phyloP scores from a whole-genome alignment of 495 filamentous ascomycete species.

The Neurospora cerealis region DNA sequence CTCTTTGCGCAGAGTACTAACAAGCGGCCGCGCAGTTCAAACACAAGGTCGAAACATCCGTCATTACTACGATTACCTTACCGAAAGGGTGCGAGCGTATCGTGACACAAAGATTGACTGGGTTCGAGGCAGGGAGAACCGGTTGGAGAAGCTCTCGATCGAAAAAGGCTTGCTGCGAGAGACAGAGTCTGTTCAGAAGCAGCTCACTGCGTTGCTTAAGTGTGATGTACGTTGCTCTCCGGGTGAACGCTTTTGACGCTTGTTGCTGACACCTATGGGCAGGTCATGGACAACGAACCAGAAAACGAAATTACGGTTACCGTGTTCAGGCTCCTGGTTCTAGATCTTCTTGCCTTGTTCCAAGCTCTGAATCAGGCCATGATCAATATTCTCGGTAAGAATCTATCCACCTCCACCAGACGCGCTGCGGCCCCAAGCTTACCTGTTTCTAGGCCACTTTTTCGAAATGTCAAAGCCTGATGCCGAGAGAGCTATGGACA shows the following conservation, averaged over 20 bases:
- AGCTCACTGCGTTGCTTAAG: conserved; percentile 74
- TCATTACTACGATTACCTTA: conserved; percentile 80
- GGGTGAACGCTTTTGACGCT: neutral
- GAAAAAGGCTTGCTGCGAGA: conserved; percentile 91
- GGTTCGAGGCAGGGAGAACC: conserved; percentile 71
- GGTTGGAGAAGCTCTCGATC: conserved; percentile 75
- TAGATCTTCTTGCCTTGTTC: conserved; percentile 85
- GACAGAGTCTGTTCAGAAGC: conserved; percentile 82
- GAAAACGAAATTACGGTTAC: conserved; percentile 97
- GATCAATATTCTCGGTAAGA: conserved; percentile 88
- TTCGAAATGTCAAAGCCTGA: conserved; percentile 97
- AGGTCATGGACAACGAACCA: conserved; percentile 79
- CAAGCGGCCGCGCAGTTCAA: conserved; percentile 50
- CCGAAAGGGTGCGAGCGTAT: conserved; percentile 71
- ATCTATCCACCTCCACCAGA: neutral
- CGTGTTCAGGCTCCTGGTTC: conserved; percentile 85
- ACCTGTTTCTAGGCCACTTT: conserved; percentile 62
- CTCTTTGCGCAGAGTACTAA: conserved; percentile 3
- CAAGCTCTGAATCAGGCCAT: conserved; percentile 95
- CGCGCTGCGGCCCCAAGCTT: conserved; percentile 5
- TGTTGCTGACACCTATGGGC: conserved; percentile 8
- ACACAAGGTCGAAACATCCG: conserved; percentile 92
- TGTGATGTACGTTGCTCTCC: conserved; percentile 60
- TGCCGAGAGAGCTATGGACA: conserved; percentile 81
- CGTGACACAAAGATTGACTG: conserved; percentile 80